A percentile compares a stretch with the other conserved stretches of the same genome.
phyloP scores from a whole-genome alignment of 768 basidiomycete species.

The Lanmaoa rubissima region DNA sequence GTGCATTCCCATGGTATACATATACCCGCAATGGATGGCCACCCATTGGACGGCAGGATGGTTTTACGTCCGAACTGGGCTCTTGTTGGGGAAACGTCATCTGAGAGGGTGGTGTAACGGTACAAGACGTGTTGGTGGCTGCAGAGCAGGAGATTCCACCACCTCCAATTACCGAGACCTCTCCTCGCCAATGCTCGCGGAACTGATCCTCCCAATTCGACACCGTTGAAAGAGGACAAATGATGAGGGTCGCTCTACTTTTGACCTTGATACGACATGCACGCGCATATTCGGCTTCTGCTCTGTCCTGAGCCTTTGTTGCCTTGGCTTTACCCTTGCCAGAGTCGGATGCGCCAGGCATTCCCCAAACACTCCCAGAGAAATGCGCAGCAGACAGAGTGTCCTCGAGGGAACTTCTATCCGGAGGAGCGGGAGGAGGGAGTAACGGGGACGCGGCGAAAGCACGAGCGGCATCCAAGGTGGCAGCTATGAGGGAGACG shows the following conservation, averaged over 20 bases:
- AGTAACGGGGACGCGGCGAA: constrained; percentile 63
- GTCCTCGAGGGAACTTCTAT: constrained; percentile 30
- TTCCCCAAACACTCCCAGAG: constrained; percentile 78
- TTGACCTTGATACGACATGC: constrained; percentile 76
- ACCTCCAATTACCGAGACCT: constrained; percentile 81
- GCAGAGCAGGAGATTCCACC: constrained; percentile 42
- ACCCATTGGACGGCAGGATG: constrained; percentile 38
- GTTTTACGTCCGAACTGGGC: constrained; percentile 22
- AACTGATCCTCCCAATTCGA: constrained; percentile 99
- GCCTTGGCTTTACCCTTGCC: constrained; percentile 66
- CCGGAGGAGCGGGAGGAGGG: constrained; percentile 41
- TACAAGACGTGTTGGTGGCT: constrained; percentile 33
- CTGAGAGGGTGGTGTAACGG: constrained; percentile 37
- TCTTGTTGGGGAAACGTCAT: constrained; percentile 33
- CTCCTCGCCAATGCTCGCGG: constrained; percentile 92
- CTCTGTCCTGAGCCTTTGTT: constrained; percentile 64
- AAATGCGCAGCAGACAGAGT: constrained; percentile 57
- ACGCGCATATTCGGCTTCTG: constrained; percentile 66
- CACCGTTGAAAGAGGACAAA: constrained; percentile 95
- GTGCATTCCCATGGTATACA: constrained; percentile 91
- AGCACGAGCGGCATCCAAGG: constrained; percentile 61
- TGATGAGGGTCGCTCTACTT: constrained; percentile 90
- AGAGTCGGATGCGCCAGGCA: constrained; percentile 53
- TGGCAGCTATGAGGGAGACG: constrained; percentile 89
- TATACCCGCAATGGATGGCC: constrained; percentile 76